Evolutionary conservation across 2,329 filamentous ascomycete genomes (phyloP).

Genomic region (Colletotrichum phormii): DNA sequence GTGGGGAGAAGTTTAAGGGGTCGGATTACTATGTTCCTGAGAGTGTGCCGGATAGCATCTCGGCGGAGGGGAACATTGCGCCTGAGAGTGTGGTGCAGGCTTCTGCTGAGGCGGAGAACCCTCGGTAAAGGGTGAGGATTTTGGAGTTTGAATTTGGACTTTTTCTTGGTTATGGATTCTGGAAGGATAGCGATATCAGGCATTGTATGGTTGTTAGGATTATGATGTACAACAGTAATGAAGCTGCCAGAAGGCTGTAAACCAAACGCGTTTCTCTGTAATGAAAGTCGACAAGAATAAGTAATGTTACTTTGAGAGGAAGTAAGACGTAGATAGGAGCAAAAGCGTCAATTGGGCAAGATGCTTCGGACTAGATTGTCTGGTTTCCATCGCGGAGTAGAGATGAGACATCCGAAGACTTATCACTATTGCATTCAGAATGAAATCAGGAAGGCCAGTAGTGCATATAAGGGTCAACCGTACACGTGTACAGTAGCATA

Average conservation of each 20-base stretch:
- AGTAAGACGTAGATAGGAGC: too few species aligned
- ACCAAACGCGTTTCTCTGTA: too few species aligned
- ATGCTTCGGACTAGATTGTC: neutral
- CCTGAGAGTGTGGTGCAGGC: conserved; percentile 54
- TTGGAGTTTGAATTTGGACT: neutral
- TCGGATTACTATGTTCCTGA: conserved; percentile 54
- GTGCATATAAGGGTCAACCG: too few species aligned
- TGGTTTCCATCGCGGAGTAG: neutral
- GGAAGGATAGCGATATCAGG: conserved; percentile 9
- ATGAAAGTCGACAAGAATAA: neutral
- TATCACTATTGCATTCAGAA: too few species aligned
- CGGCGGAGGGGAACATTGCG: conserved; percentile 51
- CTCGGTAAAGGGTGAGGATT: conserved; percentile 3
- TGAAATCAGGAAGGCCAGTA: neutral
- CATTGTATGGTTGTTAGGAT: conserved; percentile 19
- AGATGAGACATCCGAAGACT: neutral
- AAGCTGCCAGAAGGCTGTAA: neutral
- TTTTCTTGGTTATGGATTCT: neutral
- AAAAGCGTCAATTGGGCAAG: too few species aligned
- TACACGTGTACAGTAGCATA: neutral
- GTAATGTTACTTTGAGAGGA: too few species aligned
- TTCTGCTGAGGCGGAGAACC: conserved; percentile 44
- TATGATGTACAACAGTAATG: conserved; percentile 25
- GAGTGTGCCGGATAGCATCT: conserved; percentile 52
- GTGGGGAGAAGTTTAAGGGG: conserved; percentile 54